phyloP scores from a whole-genome alignment of 2,329 filamentous ascomycete species.

The Colletotrichum gigasporum region DNA sequence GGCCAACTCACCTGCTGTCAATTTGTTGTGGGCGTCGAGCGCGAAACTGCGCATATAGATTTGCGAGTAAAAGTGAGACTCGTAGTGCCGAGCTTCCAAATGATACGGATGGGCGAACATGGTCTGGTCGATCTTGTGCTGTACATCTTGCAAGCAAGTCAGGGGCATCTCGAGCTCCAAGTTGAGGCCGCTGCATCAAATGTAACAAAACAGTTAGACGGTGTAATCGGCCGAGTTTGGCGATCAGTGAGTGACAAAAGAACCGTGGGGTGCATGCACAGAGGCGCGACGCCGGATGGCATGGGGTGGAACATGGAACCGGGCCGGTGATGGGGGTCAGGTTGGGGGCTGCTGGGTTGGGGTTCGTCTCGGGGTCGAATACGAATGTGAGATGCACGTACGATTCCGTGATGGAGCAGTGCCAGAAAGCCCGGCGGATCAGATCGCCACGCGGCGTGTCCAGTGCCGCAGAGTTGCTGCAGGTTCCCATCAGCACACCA shows the following conservation, averaged over 20 bases:
- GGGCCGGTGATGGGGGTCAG: no score
- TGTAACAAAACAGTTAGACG: no score
- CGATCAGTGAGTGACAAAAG: no score
- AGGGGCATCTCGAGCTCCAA: constrained; percentile 67
- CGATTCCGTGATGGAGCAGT: constrained; percentile 65
- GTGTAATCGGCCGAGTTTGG: neutral
- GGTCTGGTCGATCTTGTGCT: constrained; percentile 52
- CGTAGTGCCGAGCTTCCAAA: constrained; percentile 49
- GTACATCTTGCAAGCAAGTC: constrained; percentile 62
- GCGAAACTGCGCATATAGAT: constrained; percentile 65
- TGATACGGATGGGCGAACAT: constrained; percentile 1
- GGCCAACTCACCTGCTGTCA: constrained; percentile 59
- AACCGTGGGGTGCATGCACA: no score
- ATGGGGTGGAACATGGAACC: no score
- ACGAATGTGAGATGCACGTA: constrained; percentile 39
- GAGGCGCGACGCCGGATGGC: no score
- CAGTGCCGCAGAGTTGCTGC: constrained; percentile 55
- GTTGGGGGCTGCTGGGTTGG: constrained; percentile 13
- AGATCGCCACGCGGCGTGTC: constrained; percentile 57
- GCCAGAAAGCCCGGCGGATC: constrained; percentile 66
- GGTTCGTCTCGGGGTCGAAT: neutral
- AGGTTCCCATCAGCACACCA: neutral
- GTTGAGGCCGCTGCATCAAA: constrained; percentile 56
- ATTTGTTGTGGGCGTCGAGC: constrained; percentile 59
- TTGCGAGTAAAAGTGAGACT: constrained; percentile 68